These are phyloP conservation scores for Penicillium sp. DNA, from an alignment of 2,329 filamentous ascomycete species.

Conservation along the genomic window DNA sequence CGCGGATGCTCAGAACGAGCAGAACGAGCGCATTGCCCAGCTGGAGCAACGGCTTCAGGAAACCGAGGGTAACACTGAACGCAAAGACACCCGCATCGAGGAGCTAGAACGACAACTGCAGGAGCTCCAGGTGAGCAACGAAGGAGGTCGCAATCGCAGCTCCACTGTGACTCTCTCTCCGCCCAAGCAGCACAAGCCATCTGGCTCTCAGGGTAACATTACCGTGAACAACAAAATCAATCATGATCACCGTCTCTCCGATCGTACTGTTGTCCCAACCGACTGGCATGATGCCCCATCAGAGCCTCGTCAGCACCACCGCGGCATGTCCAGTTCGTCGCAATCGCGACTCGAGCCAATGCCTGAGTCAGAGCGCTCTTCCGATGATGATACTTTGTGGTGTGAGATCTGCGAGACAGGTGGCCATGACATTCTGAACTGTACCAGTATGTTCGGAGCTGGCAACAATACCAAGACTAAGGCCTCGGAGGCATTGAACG, in stretches of 20 bases:
- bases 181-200: slow-evolving; percentile 34
- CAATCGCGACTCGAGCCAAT: slow-evolving; percentile 39
- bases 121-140: slow-evolving; percentile 31
- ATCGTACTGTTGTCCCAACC: slow-evolving; percentile 44
- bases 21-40: slow-evolving; percentile 61
- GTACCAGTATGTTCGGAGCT: slow-evolving; percentile 79
- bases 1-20: slow-evolving; percentile 32
- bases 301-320: slow-evolving; percentile 28
- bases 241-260: slow-evolving; percentile 43
- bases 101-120: slow-evolving; percentile 81
- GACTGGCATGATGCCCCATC: slow-evolving; percentile 41
- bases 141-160: slow-evolving; percentile 31
- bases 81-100: slow-evolving; percentile 73
- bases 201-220: slow-evolving; percentile 29
- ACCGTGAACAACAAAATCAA: slow-evolving; percentile 23
- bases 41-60: slow-evolving; percentile 80
- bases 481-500: slow-evolving; percentile 1
- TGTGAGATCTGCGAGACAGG: slow-evolving; percentile 94
- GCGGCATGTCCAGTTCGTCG: slow-evolving; percentile 28
- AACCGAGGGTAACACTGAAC: slow-evolving; percentile 70
- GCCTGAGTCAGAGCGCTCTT: slow-evolving; percentile 52
- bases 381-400: slow-evolving; percentile 76
- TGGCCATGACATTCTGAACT: slow-evolving; percentile 91
- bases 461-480: slow-evolving; percentile 22
- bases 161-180: slow-evolving; percentile 37